Percentiles rank a stretch among this genome's conserved stretches.
These are phyloP conservation scores for Zymoseptoria pseudotritici DNA, from an alignment of 2,329 filamentous ascomycete species.

Conservation along the genomic window DNA sequence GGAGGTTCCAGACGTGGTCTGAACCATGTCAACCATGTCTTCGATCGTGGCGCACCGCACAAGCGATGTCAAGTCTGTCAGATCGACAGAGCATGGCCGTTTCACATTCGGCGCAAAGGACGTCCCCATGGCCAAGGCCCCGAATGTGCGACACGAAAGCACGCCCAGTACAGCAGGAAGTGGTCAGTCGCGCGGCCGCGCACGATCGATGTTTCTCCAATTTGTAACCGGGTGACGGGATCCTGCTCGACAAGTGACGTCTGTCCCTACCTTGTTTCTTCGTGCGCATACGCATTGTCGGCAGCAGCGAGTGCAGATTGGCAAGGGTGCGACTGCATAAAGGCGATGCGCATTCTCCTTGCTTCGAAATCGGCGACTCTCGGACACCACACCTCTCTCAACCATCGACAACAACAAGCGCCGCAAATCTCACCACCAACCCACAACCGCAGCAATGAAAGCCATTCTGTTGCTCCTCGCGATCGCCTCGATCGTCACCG, in stretches of 20 bases:
- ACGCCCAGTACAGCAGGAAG: neutral
- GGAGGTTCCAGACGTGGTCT: too few relatives aligned
- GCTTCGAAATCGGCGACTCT: neutral
- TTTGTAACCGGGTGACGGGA: neutral
- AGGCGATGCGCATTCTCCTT: neutral
- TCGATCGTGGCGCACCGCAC: too few relatives aligned
- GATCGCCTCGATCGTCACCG: constrained; percentile 12
- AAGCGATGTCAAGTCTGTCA: too few relatives aligned
- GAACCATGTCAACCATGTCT: too few relatives aligned
- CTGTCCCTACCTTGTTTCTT: neutral
- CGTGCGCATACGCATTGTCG: neutral
- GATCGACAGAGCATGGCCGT: too few relatives aligned
- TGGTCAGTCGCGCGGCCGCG: too few relatives aligned
- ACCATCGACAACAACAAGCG: neutral
- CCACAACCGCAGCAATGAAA: constrained; percentile 10
- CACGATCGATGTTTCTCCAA: neutral
- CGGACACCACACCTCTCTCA: neutral
- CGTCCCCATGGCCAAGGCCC: neutral
- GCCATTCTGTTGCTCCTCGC: constrained; percentile 11
- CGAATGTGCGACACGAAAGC: neutral
- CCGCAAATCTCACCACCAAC: neutral
- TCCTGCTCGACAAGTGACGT: neutral
- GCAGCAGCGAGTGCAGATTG: neutral
- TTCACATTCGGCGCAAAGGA: neutral
- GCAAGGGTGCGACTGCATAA: neutral